These are phyloP conservation scores for Phytopythium ostracodes DNA, from an alignment of 352 stramenopile species.

Conservation along the genomic window DNA sequence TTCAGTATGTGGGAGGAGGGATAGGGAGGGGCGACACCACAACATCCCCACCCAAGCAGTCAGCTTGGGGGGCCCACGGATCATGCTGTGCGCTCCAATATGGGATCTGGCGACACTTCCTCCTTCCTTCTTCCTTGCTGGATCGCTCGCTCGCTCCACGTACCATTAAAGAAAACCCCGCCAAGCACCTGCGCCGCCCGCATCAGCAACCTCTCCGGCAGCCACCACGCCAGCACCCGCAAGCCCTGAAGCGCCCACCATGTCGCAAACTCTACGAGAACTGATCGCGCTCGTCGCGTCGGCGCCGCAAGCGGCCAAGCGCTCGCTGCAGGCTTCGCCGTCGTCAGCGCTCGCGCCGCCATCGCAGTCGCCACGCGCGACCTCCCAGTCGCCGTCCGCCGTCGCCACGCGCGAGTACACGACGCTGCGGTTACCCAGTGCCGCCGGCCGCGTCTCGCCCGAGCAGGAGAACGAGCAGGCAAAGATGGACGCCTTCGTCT, in stretches of 20 bases:
- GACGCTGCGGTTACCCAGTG: constrained; percentile 12
- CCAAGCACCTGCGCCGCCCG: constrained; percentile 23
- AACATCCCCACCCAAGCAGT: neutral
- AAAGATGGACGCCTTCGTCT: constrained; percentile 46
- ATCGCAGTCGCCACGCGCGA: constrained; percentile 18
- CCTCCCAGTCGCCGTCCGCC: constrained; percentile 20
- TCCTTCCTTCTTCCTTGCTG: neutral
- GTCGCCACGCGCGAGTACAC: constrained; percentile 18
- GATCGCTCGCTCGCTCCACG: neutral
- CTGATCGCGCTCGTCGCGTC: constrained; percentile 29
- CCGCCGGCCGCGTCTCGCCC: constrained; percentile 11
- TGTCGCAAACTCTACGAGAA: constrained; percentile 45
- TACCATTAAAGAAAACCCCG: constrained; percentile 51
- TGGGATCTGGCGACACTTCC: neutral
- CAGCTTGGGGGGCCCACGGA: neutral
- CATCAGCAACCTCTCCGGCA: constrained; percentile 30
- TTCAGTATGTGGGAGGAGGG: neutral
- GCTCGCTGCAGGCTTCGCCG: constrained; percentile 21
- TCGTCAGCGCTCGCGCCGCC: constrained; percentile 5
- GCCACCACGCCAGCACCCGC: constrained; percentile 24
- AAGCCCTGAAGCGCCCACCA: constrained; percentile 20
- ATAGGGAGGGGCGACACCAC: neutral
- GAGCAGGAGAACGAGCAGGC: constrained; percentile 31
- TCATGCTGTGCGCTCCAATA: neutral
- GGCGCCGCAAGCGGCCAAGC: constrained; percentile 23